Evolutionary conservation across 371 early-diverging fungal species (phyloP).

Genomic region (Apophysomyces variabilis): DNA sequence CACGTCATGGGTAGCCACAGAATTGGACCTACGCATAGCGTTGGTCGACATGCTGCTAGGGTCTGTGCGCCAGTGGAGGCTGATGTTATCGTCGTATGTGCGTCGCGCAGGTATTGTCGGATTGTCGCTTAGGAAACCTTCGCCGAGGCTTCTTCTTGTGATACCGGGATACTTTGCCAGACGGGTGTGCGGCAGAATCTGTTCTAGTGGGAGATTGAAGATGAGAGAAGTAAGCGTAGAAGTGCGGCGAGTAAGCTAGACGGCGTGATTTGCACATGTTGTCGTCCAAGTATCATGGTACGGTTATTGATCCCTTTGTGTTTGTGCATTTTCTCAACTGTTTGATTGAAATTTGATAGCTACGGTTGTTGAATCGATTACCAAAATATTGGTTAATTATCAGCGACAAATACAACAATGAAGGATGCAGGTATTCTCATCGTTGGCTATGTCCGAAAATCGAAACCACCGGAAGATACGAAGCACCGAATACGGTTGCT

Average conservation of each 20-base stretch:
- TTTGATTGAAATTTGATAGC: background rate
- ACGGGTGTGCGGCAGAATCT: no score
- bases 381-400: background rate
- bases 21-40: background rate
- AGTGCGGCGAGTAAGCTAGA: background rate
- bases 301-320: background rate
- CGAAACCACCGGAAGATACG: background rate
- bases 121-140: no score
- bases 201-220: no score
- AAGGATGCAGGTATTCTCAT: background rate
- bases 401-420: background rate
- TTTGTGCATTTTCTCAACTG: background rate
- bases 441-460: background rate
- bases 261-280: background rate
- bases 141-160: no score
- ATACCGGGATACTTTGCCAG: no score
- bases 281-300: background rate
- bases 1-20: background rate
- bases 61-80: background rate
- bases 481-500: background rate
- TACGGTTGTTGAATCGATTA: background rate
- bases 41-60: background rate
- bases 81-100: background rate
- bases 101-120: no score
- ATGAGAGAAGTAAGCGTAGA: no score